These are phyloP conservation scores for Chrysanthemum makinoi DNA, from an alignment of 129 eudicot genomes.

Conservation along the genomic window DNA sequence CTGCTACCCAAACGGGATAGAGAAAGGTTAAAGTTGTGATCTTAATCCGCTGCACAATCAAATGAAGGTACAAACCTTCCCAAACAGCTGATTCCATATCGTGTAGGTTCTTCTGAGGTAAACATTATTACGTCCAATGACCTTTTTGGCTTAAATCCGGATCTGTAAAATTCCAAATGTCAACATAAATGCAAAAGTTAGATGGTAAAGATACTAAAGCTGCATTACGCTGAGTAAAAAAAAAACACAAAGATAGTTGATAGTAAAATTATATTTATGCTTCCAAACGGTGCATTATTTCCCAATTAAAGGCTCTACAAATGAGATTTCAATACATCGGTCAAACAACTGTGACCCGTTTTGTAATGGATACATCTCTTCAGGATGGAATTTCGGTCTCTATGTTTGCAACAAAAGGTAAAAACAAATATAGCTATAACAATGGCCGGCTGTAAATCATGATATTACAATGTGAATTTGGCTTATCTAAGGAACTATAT, in stretches of 20 bases:
- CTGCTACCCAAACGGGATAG: not conserved
- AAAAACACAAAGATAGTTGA: not conserved
- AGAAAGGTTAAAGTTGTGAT: not conserved
- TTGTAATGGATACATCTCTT: too few species aligned
- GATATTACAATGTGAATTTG: too few species aligned
- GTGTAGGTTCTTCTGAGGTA: constrained; percentile 98
- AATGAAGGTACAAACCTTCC: constrained; percentile 63
- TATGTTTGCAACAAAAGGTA: too few species aligned
- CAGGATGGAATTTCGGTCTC: too few species aligned
- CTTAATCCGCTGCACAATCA: not conserved
- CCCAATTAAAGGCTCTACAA: too few species aligned
- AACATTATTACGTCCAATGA: constrained; percentile 95
- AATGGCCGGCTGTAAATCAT: too few species aligned
- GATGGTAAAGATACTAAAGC: not conserved
- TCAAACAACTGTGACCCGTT: too few species aligned
- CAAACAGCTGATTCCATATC: constrained; percentile 95
- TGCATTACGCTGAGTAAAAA: not conserved
- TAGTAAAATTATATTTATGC: constrained; percentile 2
- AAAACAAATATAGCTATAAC: too few species aligned
- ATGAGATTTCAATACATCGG: too few species aligned
- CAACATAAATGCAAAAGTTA: not conserved
- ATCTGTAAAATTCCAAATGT: constrained; percentile 43
- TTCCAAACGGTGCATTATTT: too few species aligned
- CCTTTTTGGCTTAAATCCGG: constrained; percentile 83
- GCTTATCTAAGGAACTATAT: too few species aligned